A percentile compares a stretch with the other conserved stretches of the same genome.
These are phyloP conservation scores for Nephelium lappaceum DNA, from an alignment of 345 rosid species.

Conservation along the genomic window DNA sequence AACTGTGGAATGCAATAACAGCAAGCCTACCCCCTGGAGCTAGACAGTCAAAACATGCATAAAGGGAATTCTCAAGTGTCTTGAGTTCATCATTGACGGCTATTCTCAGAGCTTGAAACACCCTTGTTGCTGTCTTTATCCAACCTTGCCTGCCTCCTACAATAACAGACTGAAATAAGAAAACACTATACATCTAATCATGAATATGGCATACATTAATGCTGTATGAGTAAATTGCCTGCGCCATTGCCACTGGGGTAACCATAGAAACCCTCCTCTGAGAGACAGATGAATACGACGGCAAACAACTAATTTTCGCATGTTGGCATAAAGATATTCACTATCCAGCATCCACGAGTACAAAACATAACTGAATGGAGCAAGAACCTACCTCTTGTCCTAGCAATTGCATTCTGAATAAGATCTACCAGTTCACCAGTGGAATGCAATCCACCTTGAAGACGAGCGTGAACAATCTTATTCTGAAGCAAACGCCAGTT, in stretches of 20 bases:
- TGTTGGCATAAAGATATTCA: neutral
- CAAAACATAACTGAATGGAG: neutral
- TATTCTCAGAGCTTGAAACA: constrained; percentile 88
- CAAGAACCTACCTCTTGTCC: constrained; percentile 50
- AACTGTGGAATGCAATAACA: constrained; percentile 91
- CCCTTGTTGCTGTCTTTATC: constrained; percentile 95
- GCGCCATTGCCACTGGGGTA: neutral
- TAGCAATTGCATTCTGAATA: constrained; percentile 46
- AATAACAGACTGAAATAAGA: constrained; percentile 14
- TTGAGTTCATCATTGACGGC: constrained; percentile 94
- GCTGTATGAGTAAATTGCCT: constrained; percentile 1
- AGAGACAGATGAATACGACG: neutral
- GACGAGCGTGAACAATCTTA: constrained; percentile 71
- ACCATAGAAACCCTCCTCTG: neutral
- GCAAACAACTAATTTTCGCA: neutral
- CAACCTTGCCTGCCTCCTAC: constrained; percentile 95
- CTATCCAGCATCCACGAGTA: neutral
- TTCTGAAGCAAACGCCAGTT: constrained; percentile 71
- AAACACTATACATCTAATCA: constrained; percentile 5
- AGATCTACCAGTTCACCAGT: constrained; percentile 78
- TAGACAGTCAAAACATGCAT: constrained; percentile 73
- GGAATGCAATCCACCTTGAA: constrained; percentile 74
- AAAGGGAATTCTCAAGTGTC: constrained; percentile 67
- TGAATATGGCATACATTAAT: neutral
- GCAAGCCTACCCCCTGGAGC: constrained; percentile 92